Conservation (phyloP, 2,329 filamentous ascomycete species). For the Bipolaris victoriae region DNA sequence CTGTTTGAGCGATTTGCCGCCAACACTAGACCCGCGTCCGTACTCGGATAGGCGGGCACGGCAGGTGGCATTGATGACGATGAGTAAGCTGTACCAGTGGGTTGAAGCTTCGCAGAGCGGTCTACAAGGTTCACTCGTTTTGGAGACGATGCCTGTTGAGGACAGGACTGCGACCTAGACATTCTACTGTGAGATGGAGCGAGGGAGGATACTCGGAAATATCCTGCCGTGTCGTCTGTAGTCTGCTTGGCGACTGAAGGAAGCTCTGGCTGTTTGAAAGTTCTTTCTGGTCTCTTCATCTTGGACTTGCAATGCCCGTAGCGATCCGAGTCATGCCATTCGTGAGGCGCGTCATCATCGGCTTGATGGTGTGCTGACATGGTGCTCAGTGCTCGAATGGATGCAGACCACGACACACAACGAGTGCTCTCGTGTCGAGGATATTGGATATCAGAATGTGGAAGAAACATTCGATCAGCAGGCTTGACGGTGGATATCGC, state of each 20-base stretch:
- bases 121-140: slow-evolving; percentile 23
- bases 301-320: neutral
- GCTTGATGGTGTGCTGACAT: slow-evolving; percentile 13
- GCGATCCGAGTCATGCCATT: slow-evolving; percentile 16
- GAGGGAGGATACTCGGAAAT: slow-evolving; percentile 28
- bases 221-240: slow-evolving; percentile 14
- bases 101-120: slow-evolving; percentile 13
- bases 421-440: slow-evolving; percentile 39
- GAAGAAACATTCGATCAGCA: slow-evolving; percentile 42
- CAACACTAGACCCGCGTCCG: neutral
- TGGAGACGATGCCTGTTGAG: slow-evolving; percentile 29
- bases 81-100: slow-evolving; percentile 13
- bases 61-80: slow-evolving; percentile 29
- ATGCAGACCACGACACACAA: slow-evolving; percentile 54
- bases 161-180: slow-evolving; percentile 34
- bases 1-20: slow-evolving; percentile 1
- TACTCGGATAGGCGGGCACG: neutral
- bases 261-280: slow-evolving; percentile 15
- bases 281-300: slow-evolving; percentile 7
- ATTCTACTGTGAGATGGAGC: slow-evolving; percentile 19
- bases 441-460: slow-evolving; percentile 49
- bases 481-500: slow-evolving; percentile 41
- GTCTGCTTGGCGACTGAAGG: slow-evolving; percentile 12
- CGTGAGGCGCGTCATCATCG: neutral
- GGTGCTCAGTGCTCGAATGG: slow-evolving; percentile 32